Evolutionary conservation across 2,329 filamentous ascomycete genomes (phyloP), one percentile per base, ranked within the genome.

Genomic region (Calonectria naviculata): DNA sequence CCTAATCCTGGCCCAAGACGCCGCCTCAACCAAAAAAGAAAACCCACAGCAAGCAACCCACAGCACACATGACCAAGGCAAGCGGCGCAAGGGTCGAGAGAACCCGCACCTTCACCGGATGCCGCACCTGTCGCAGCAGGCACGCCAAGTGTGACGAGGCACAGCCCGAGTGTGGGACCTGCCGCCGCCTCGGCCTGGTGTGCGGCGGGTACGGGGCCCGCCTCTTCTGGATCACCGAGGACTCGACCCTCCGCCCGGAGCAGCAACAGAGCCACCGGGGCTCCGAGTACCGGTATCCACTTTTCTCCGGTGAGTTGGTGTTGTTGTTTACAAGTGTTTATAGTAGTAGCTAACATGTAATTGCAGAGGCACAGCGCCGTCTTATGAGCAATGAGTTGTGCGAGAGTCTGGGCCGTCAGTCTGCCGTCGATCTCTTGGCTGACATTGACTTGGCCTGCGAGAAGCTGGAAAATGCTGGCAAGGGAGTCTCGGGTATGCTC

Each of bases 71-170:
- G 76, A 70, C 76, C 17, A 76, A 74, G 9, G 38, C 41, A 41
- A 66, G 26, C 62, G 56, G 65, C 13, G 26, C 60, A 31, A 78
- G 69, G 46, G 71, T 75, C 24, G 76, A 78, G 26, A 65, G 76
- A 17, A 78, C 76, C 28, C 75, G 76, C 8, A 82, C 80, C 1
- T 82, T 82, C 46, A 82, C 81, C 5, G 80, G 81, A 28, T 82
- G 81, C 31, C 78, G 79, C 17, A 82, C 80, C 15, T 82, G 81
- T 71, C 76, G 81, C 21, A 80, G 74, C 64, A 82, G 85, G 21
- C 85, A 86, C 73, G 78, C 83, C 41, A 87, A 86, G 76, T 87
- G 85, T 71, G 85, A 87, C 66, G 84, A 86, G 70, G 76, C 79
- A 6, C 81, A 80, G 8, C 85, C 85, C 3, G 75, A 75, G 31